Base-by-base conservation (phyloP, 495 filamentous ascomycete genomes). In the Podospora conica region DNA sequence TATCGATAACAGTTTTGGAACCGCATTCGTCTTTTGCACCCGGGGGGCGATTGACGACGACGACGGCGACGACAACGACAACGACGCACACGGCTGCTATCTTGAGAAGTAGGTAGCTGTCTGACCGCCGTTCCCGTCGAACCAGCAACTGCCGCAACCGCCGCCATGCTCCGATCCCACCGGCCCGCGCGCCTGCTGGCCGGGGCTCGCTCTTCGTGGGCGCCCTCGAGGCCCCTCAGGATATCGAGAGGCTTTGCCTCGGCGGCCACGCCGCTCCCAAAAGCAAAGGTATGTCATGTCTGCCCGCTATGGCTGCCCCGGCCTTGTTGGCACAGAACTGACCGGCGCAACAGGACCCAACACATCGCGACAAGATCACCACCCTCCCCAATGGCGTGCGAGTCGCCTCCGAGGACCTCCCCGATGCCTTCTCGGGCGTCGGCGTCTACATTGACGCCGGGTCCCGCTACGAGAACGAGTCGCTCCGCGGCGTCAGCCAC, bases 401-500 rank as follows among this genome's bases (percentile, higher is more conserved):
- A 53, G 92, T 99, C 59, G 95, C 95, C 20, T 96, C 94, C 55
- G 95, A 99, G 73, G 93, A 95, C 64, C 84, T 98, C 21, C 95
- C 96, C 3, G 95, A 96, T 40, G 91, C 92, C 73, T 99, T 99
- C 78, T 90, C 94, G 9, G 95, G 92, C 58, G 87, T 99, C 25
- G 95, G 95, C 60, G 93, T 99, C 28, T 99, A 96, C 78, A 87
- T 99, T 77, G 94, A 98, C 77, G 93, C 93, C 40, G 95, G 95
- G 10, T 99, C 95, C 31, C 87, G 95, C 65, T 98, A 96, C 78
- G 95, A 99, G 78, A 95, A 88, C 72, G 83, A 89, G 18, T 88
- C 87, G 55, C 79, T 98, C 56, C 87, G 91, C 59, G 95, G 95
- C 28, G 92, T 96, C 53, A 96, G 92, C 76, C 95, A 99, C 76